A percentile compares a stretch with the other conserved stretches of the same genome.
Conservation (phyloP, 805 yeast species). For the Wickerhamiella azyma region DNA sequence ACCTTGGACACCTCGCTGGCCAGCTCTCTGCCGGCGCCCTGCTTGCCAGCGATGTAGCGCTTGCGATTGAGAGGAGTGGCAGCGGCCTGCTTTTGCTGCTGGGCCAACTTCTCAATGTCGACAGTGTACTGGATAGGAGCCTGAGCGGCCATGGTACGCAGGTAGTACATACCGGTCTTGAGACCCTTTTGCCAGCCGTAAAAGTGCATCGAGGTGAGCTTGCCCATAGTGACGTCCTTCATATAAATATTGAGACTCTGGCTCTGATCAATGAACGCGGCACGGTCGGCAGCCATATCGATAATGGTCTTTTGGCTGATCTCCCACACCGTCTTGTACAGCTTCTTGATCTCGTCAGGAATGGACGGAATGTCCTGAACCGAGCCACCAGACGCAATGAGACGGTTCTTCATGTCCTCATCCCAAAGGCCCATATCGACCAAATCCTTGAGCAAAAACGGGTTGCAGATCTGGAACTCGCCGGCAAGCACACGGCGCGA, state of each 20-base stretch:
- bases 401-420: conserved; percentile 59
- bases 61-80: conserved; percentile 17
- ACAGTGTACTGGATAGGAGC: conserved; percentile 90
- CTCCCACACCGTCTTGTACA: conserved; percentile 97
- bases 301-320: conserved; percentile 72
- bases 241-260: conserved; percentile 85
- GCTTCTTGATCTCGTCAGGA: conserved; percentile 57
- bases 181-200: conserved; percentile 98
- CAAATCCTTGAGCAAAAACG: conserved; percentile 69
- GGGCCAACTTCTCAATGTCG: conserved; percentile 33
- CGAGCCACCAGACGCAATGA: conserved; percentile 71
- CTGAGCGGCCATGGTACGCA: conserved; percentile 94
- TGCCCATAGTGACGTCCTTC: conserved; percentile 87
- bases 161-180: conserved; percentile 96
- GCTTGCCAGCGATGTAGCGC: conserved; percentile 14
- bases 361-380: conserved; percentile 60
- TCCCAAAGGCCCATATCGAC: conserved; percentile 76
- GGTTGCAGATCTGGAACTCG: conserved; percentile 86
- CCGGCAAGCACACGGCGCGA: conserved; percentile 85
- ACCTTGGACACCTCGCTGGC: conserved; percentile 11
- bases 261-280: conserved; percentile 69
- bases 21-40: conserved; percentile 1
- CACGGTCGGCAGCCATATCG: conserved; percentile 74
- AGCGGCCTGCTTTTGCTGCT: conserved; percentile 11
- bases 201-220: conserved; percentile 94